Evolutionary conservation across 768 basidiomycete species (phyloP).

Genomic region (Fomitopsis serialis): DNA sequence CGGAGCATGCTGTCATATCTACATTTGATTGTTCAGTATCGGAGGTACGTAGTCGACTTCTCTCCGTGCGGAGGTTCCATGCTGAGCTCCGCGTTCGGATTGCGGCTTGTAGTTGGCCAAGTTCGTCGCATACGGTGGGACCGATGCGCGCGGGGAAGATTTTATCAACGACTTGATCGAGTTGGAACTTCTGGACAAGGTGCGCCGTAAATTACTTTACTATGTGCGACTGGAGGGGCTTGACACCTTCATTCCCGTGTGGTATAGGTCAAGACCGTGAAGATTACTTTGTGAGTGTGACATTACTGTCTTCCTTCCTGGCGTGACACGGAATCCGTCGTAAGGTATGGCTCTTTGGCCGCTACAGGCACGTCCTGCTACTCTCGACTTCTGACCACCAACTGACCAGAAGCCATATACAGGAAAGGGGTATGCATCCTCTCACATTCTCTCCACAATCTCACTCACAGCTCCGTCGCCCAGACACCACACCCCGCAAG

Average conservation of each 20-base stretch:
- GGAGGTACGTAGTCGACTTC: conserved; percentile 50
- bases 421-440: conserved; percentile 68
- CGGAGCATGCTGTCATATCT: conserved; percentile 86
- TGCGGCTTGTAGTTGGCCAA: conserved; percentile 40
- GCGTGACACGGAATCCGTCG: not conserved
- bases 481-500: conserved; percentile 86
- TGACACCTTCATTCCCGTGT: not conserved
- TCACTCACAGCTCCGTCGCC: not conserved
- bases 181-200: conserved; percentile 65
- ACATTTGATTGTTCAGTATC: conserved; percentile 91
- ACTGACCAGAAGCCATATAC: conserved; percentile 1
- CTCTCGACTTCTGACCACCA: not conserved
- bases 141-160: conserved; percentile 93
- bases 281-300: conserved; percentile 69
- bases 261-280: conserved; percentile 65
- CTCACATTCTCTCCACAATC: conserved; percentile 1
- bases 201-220: conserved; percentile 16
- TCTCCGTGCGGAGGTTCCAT: conserved; percentile 1
- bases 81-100: not conserved
- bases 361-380: conserved; percentile 65
- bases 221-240: not conserved
- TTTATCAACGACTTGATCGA: conserved; percentile 75
- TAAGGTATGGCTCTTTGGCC: conserved; percentile 85
- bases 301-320: no score
- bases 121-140: conserved; percentile 63